Evolutionary conservation across 257 asterid genomes (phyloP).

Genomic region (Gentiana dahurica): DNA sequence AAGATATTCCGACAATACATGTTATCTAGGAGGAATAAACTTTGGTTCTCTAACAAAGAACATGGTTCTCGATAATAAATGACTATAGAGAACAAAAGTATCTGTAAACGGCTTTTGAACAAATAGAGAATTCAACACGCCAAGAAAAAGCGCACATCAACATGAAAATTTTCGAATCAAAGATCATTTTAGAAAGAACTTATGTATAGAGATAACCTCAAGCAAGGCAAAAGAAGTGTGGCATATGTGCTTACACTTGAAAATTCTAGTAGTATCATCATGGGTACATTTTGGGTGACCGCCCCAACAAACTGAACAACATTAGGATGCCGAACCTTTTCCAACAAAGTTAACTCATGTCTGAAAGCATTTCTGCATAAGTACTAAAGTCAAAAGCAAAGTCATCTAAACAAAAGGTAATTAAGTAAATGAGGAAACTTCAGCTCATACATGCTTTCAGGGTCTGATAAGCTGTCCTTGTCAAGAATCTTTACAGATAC

Average conservation of each 20-base stretch:
- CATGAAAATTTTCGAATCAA: too few relatives aligned
- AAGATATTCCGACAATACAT: too few relatives aligned
- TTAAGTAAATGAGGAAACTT: constrained; percentile 10
- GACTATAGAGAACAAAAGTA: too few relatives aligned
- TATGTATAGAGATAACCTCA: too few relatives aligned
- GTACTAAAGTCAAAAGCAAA: background rate
- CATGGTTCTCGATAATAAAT: too few relatives aligned
- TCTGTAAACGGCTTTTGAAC: too few relatives aligned
- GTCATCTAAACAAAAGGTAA: background rate
- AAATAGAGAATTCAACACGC: too few relatives aligned
- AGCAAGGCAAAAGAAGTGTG: constrained; percentile 15
- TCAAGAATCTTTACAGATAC: constrained; percentile 95
- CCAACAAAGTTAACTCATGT: constrained; percentile 75
- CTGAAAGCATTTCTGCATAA: constrained; percentile 71
- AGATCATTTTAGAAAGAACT: too few relatives aligned
- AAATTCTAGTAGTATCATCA: constrained; percentile 93
- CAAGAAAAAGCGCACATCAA: too few relatives aligned
- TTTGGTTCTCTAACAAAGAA: too few relatives aligned
- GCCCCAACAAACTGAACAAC: constrained; percentile 98
- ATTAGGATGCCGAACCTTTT: constrained; percentile 96
- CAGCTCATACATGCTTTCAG: constrained; percentile 58
- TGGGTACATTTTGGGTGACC: constrained; percentile 90
- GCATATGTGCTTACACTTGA: constrained; percentile 50
- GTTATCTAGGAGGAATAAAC: too few relatives aligned
- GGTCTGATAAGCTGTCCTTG: constrained; percentile 70